A percentile compares a stretch with the other conserved stretches of the same genome.
These are phyloP conservation scores for Gastrodia elata DNA, from an alignment of 106 monocot genomes.

Conservation along the genomic window DNA sequence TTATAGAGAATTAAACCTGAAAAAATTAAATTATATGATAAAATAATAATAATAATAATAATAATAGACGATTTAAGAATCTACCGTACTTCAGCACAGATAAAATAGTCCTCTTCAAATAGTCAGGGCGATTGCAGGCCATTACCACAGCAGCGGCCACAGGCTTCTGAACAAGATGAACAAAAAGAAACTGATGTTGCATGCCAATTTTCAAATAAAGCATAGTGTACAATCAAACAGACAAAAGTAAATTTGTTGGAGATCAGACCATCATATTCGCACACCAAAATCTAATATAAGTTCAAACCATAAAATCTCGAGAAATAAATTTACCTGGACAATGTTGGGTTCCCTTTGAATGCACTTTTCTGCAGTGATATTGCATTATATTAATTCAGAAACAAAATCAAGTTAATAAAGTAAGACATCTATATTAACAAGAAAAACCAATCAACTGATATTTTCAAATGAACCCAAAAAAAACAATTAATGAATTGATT, in stretches of 20 bases:
- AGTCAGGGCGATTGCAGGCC: constrained; percentile 96
- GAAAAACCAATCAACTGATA: background rate
- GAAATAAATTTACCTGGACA: constrained; percentile 24
- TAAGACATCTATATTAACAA: background rate
- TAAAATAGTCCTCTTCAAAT: constrained; percentile 73
- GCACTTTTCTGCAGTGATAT: constrained; percentile 37
- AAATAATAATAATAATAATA: background rate
- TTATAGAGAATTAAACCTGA: constrained; percentile 23
- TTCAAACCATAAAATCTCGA: background rate
- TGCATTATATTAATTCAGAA: constrained; percentile 9
- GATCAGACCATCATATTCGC: background rate
- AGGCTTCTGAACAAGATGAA: constrained; percentile 32
- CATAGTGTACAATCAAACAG: background rate
- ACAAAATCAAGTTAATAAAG: background rate
- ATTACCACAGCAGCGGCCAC: constrained; percentile 95
- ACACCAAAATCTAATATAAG: background rate
- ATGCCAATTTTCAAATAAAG: background rate
- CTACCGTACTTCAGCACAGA: constrained; percentile 74
- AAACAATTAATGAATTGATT: background rate
- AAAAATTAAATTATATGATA: constrained; percentile 3
- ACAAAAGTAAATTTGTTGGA: background rate
- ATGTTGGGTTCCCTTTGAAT: constrained; percentile 19
- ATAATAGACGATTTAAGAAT: background rate
- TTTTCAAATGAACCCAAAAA: background rate
- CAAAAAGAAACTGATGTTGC: background rate